Conservation (phyloP, 371 early-diverging fungal species). For the Circinella minor region DNA sequence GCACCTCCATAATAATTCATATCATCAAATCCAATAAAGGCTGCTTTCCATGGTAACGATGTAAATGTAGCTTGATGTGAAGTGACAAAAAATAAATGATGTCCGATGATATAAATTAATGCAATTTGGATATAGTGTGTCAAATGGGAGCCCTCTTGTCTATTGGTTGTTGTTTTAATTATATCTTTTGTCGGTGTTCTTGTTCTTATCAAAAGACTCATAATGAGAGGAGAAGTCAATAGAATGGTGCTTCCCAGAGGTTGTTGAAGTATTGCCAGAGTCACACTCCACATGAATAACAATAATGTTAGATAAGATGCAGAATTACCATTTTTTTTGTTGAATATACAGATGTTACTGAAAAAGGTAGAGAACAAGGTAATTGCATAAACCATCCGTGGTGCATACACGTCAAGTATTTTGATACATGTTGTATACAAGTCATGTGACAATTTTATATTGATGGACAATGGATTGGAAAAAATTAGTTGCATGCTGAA, state of each 20-base stretch:
- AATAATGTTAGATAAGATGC: constrained; percentile 15
- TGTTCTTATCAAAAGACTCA: constrained; percentile 17
- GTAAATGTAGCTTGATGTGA: constrained; percentile 91
- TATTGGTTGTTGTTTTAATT: no score
- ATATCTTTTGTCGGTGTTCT: background rate
- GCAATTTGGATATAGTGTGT: constrained; percentile 23
- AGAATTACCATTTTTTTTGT: background rate
- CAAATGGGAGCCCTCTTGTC: no score
- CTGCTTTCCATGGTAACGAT: constrained; percentile 89
- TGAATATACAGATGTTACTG: background rate
- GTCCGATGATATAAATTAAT: constrained; percentile 56
- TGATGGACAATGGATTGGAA: no score
- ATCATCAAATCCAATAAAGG: constrained; percentile 82
- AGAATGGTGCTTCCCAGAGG: constrained; percentile 36
- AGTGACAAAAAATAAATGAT: constrained; percentile 83
- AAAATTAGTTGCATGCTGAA: no score
- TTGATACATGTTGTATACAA: constrained; percentile 1
- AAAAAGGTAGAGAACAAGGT: constrained; percentile 9
- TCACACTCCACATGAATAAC: constrained; percentile 27
- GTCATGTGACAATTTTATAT: background rate
- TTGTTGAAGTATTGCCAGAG: constrained; percentile 44
- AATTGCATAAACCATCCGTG: constrained; percentile 33
- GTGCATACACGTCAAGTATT: constrained; percentile 35
- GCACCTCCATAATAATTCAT: constrained; percentile 76
- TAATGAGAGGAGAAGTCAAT: constrained; percentile 23